Percentiles rank a stretch among this genome's conserved stretches.
Evolutionary conservation across 345 rosid genomes (phyloP).

Genomic region (Arabidopsis thaliana): TAIR10.1 NC_003071.7:11971001-11971500

Average conservation of each 20-base stretch:
- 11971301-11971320: slow-evolving; percentile 22
- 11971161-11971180: slow-evolving; percentile 36
- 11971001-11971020: slow-evolving; percentile 17
- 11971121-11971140: slow-evolving; percentile 19
- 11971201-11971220: not conserved
- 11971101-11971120: slow-evolving; percentile 10
- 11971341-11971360: slow-evolving; percentile 18
- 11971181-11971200: slow-evolving; percentile 20
- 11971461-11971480: not conserved
- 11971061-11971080: slow-evolving; percentile 12
- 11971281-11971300: slow-evolving; percentile 33
- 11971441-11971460: slow-evolving; percentile 42
- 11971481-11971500: not conserved
- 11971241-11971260: slow-evolving; percentile 19
- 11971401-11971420: slow-evolving; percentile 7
- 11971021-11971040: slow-evolving; percentile 19
- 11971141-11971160: slow-evolving; percentile 38
- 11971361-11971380: slow-evolving; percentile 12
- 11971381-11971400: slow-evolving; percentile 34
- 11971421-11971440: slow-evolving; percentile 1
- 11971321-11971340: slow-evolving; percentile 41
- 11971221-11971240: slow-evolving; percentile 13
- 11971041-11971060: slow-evolving; percentile 25
- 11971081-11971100: slow-evolving; percentile 4
- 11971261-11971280: slow-evolving; percentile 34